Evolutionary conservation across 768 basidiomycete species (phyloP).

Genomic region (Kondoa subrosea): DNA sequence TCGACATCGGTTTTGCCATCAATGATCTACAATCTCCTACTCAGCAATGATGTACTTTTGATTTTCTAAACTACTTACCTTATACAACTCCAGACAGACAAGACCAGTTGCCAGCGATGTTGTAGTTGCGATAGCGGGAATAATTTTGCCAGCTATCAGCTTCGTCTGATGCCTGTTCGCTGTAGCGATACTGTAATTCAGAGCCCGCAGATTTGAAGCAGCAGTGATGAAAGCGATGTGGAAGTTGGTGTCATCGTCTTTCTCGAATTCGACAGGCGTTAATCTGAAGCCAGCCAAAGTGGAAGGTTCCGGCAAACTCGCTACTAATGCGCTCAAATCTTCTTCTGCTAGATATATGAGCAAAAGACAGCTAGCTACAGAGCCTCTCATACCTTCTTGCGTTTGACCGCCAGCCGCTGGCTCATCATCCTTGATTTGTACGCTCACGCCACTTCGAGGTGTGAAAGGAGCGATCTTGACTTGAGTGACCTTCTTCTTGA

Average conservation of each 20-base stretch:
- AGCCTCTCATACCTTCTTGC: conserved; percentile 31
- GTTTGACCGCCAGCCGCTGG: conserved; percentile 41
- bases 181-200: conserved; percentile 74
- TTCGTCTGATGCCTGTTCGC: conserved; percentile 88
- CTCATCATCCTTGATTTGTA: conserved; percentile 89
- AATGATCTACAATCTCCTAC: conserved; percentile 63
- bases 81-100: conserved; percentile 91
- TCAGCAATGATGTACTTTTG: neutral
- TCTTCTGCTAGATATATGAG: conserved; percentile 37
- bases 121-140: conserved; percentile 97
- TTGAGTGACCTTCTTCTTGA: conserved; percentile 66
- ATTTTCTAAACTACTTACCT: conserved; percentile 39
- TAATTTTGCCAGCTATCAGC: conserved; percentile 89
- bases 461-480: conserved; percentile 79
- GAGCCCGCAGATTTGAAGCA: conserved; percentile 79
- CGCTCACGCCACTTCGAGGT: conserved; percentile 79
- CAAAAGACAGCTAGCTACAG: conserved; percentile 9
- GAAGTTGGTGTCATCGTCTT: conserved; percentile 93
- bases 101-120: conserved; percentile 89
- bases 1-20: conserved; percentile 88
- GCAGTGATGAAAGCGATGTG: conserved; percentile 99
- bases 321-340: conserved; percentile 41
- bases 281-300: conserved; percentile 91
- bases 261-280: conserved; percentile 91
- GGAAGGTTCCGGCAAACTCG: conserved; percentile 69